These are phyloP conservation scores for Diaporthe batatas DNA, from an alignment of 2,329 filamentous ascomycete species.

Conservation along the genomic window DNA sequence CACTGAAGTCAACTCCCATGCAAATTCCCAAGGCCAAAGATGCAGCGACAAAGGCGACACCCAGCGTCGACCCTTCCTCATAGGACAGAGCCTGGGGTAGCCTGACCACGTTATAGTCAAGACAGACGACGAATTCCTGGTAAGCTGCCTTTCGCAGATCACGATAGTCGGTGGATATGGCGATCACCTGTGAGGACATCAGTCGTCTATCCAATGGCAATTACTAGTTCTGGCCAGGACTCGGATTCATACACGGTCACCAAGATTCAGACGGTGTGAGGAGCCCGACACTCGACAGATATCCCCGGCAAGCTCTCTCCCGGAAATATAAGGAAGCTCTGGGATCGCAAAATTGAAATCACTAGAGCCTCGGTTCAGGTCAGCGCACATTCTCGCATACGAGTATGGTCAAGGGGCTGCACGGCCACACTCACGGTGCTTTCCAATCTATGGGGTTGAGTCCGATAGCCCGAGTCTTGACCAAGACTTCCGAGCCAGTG, in stretches of 20 bases:
- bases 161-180: constrained; percentile 81
- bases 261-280: constrained; percentile 64
- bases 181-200: constrained; percentile 60
- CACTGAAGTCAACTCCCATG: constrained; percentile 74
- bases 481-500: constrained; percentile 65
- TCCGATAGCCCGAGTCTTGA: constrained; percentile 75
- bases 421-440: constrained; percentile 67
- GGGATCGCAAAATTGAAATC: constrained; percentile 80
- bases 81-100: constrained; percentile 67
- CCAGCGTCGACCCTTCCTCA: constrained; percentile 72
- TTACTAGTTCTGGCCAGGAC: not conserved
- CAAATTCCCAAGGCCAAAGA: constrained; percentile 76
- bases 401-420: not conserved
- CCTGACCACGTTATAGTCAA: constrained; percentile 73
- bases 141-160: constrained; percentile 79
- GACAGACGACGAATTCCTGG: constrained; percentile 76
- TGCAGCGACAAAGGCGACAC: constrained; percentile 80
- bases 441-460: constrained; percentile 85
- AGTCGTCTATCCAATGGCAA: not conserved
- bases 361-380: constrained; percentile 52
- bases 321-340: constrained; percentile 75
- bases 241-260: constrained; percentile 62
- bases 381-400: not conserved
- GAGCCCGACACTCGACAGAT: constrained; percentile 63
- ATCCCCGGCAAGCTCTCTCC: constrained; percentile 76